Percentiles rank a stretch among this genome's conserved stretches.
These are phyloP conservation scores for Capsicum rhomboideum DNA, from an alignment of 257 asterid genomes.

Conservation along the genomic window DNA sequence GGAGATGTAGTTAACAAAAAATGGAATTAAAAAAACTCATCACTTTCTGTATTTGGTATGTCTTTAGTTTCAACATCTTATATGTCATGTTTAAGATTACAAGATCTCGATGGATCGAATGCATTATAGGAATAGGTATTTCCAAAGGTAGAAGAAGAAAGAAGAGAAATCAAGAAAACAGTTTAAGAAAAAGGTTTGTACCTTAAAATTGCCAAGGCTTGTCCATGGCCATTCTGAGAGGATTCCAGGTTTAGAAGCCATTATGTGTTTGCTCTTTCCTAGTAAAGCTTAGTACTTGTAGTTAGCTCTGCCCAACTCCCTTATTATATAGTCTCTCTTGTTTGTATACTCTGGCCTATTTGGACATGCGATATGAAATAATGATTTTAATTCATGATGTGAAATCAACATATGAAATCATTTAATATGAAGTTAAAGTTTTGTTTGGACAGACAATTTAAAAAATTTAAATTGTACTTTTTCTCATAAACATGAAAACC, in stretches of 20 bases:
- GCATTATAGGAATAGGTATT: no score
- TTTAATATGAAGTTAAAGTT: no score
- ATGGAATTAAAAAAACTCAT: no score
- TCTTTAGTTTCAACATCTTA: background rate
- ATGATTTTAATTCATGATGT: no score
- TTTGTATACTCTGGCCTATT: no score
- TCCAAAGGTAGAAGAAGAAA: background rate
- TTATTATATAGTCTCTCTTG: background rate
- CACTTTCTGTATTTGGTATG: background rate
- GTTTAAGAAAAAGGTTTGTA: slow-evolving; percentile 5
- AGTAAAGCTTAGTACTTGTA: background rate
- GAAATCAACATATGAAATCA: no score
- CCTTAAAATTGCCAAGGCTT: slow-evolving; percentile 65
- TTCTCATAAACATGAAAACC: no score
- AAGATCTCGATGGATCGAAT: background rate
- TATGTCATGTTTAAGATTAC: background rate
- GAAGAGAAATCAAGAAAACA: background rate
- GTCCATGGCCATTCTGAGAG: slow-evolving; percentile 90
- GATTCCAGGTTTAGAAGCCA: slow-evolving; percentile 76
- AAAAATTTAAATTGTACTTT: no score
- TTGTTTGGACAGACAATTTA: no score
- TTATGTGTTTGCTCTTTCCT: background rate
- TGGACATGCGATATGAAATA: no score
- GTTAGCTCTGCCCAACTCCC: background rate
- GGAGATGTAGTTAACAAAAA: no score